Conservation (phyloP, 345 rosid genomes). For the Eucalyptus coolabah region DNA sequence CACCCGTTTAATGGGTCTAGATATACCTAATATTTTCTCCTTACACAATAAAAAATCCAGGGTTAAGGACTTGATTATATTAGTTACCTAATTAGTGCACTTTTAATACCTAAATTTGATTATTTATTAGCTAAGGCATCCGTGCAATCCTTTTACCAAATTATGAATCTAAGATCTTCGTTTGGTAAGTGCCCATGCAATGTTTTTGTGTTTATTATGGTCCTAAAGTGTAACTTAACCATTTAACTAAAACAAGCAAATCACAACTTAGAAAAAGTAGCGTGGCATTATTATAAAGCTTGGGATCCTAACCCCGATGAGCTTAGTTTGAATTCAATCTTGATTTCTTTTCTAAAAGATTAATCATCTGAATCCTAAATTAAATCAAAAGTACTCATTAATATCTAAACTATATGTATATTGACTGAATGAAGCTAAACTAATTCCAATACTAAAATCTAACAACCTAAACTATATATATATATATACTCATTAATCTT, state of each 20-base stretch:
- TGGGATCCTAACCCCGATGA: not conserved
- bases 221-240: not conserved
- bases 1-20: too few species aligned
- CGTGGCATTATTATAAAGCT: not conserved
- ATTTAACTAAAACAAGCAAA: too few species aligned
- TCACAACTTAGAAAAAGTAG: not conserved
- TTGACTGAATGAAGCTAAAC: accelerated
- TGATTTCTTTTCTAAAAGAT: not conserved
- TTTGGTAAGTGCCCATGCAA: not conserved
- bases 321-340: not conserved
- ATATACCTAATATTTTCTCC: too few species aligned
- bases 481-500: not conserved
- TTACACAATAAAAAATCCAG: accelerated
- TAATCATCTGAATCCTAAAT: not conserved
- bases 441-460: not conserved
- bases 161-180: not conserved
- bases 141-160: not conserved
- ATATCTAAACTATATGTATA: not conserved
- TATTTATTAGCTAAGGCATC: not conserved
- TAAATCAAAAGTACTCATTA: not conserved
- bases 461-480: not conserved
- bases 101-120: too few species aligned
- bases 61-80: too few species aligned
- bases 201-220: not conserved
- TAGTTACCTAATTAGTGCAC: not conserved